Evolutionary conservation across 148 eudicot species (phyloP).

Genomic region (Agrostemma githago): DNA sequence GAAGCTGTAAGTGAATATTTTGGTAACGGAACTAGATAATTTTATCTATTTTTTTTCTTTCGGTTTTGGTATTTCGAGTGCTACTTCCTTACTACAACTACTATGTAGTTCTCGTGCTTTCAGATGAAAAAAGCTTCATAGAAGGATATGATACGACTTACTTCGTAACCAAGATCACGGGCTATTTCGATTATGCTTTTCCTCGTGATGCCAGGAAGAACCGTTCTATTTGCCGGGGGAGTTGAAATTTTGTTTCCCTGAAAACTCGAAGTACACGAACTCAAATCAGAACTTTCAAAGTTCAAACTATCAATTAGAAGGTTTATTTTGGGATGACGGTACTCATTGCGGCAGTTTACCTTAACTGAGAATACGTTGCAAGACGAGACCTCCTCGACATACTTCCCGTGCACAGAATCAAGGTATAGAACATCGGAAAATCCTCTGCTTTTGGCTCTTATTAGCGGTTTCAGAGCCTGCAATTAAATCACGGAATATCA

Average conservation of each 20-base stretch:
- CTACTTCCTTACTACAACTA: too few species aligned
- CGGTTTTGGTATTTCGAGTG: too few species aligned
- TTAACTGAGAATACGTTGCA: conserved; percentile 81
- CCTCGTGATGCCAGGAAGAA: conserved; percentile 79
- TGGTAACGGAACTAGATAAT: too few species aligned
- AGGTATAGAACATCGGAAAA: conserved; percentile 90
- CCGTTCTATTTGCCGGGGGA: conserved; percentile 56
- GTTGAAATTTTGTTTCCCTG: conserved; percentile 71
- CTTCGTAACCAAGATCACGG: conserved; percentile 63
- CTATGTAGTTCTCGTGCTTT: too few species aligned
- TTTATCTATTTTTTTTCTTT: too few species aligned
- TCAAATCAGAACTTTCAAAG: neutral
- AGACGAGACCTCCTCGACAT: conserved; percentile 80
- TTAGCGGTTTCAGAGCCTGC: conserved; percentile 61
- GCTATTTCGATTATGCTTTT: conserved; percentile 79
- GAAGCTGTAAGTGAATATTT: too few species aligned
- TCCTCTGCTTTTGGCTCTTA: conserved; percentile 62
- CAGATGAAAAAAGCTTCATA: neutral
- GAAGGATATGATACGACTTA: conserved; percentile 18
- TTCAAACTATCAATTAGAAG: neutral
- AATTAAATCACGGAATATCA: neutral
- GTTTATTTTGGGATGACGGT: neutral
- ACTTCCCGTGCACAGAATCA: conserved; percentile 58
- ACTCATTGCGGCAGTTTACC: conserved; percentile 34
- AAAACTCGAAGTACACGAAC: neutral